Evolutionary conservation across 192 early-diverging fungal genomes (phyloP), one percentile per base, ranked within the genome.

Genomic region (Podila horticola): DNA sequence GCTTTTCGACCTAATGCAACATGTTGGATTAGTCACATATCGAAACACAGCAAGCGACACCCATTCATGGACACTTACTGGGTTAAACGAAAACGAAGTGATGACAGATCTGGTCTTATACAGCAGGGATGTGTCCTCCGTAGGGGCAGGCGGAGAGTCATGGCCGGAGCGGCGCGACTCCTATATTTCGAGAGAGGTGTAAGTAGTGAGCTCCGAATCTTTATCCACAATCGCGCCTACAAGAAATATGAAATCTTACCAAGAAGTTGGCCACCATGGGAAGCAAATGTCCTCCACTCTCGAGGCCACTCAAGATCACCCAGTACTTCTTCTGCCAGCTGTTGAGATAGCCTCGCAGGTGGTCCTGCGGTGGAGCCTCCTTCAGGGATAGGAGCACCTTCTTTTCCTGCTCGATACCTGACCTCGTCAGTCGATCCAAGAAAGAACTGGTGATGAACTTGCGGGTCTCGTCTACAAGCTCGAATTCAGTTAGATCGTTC

Each of bases 31-130:
- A 45, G 12, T 45, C 41, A 15, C 0, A 15, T 1, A 12, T 45
- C 41, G 11, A 45, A 15, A 17, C 41, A 1, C 19, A 12, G 12
- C 22, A 36, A 4, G 59, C 8, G n/a, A 50, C 3, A 29, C 20
- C 75, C 75, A 55, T 85, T 86, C 20, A 24, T 19, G 74, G 5
- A n/a, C 5, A 33, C 45, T 69, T 85, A 91, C 88, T 31, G 84
- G 74, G 59, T 91, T 90, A 34, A 89, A 84, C 20, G 83, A 76
- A 31, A 92, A 90, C 11, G 75, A 74, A 22, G 83, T 70, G 50
- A 84, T 79, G 0, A 85, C 83, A n/a, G 84, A 85, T 11, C 82
- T 69, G 9, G 85, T 79, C 45, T 84, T 72, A 58, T 83, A 88
- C 30, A 92, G 33, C 20, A 73, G 6, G 8, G 77, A 59, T 34